Conservation (phyloP, 306 rosid species). For the Ochetophila trinervis region DNA sequence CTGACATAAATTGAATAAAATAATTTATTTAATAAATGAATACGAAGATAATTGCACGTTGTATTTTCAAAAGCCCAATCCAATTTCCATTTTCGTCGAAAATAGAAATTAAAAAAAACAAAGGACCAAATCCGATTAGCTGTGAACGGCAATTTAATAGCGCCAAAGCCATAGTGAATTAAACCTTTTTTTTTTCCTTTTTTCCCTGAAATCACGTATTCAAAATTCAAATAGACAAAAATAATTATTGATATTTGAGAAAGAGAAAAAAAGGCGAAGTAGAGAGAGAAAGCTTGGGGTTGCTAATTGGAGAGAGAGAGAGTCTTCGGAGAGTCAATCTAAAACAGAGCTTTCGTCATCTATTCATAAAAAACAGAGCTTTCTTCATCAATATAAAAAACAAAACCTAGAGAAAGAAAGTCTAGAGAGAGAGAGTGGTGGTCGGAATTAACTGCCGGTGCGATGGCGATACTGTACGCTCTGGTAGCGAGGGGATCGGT, state of each 20-base stretch:
- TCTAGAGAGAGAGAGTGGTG: neutral
- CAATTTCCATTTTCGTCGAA: too few relatives aligned
- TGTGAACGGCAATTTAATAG: too few relatives aligned
- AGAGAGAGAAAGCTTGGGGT: neutral
- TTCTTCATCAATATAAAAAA: neutral
- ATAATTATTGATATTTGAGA: neutral
- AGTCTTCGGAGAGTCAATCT: neutral
- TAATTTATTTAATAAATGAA: too few relatives aligned
- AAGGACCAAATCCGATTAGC: too few relatives aligned
- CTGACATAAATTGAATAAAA: too few relatives aligned
- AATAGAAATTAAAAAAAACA: too few relatives aligned
- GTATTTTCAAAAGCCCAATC: too few relatives aligned
- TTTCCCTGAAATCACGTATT: neutral
- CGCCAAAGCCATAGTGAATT: neutral
- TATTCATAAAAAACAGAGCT: neutral
- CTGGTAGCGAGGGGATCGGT: conserved; percentile 93
- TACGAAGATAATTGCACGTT: too few relatives aligned
- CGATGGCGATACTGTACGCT: conserved; percentile 80
- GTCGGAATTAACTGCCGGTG: neutral
- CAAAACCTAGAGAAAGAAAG: neutral
- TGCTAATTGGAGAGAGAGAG: neutral
- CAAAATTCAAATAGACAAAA: neutral
- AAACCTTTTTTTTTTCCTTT: rapidly evolving
- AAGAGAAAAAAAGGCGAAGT: neutral
- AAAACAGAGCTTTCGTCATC: neutral